Evolutionary conservation across 225 moss, liverwort and hornwort species (phyloP), one percentile per base, ranked within the genome.

Genomic region (Neckera pumila): DNA sequence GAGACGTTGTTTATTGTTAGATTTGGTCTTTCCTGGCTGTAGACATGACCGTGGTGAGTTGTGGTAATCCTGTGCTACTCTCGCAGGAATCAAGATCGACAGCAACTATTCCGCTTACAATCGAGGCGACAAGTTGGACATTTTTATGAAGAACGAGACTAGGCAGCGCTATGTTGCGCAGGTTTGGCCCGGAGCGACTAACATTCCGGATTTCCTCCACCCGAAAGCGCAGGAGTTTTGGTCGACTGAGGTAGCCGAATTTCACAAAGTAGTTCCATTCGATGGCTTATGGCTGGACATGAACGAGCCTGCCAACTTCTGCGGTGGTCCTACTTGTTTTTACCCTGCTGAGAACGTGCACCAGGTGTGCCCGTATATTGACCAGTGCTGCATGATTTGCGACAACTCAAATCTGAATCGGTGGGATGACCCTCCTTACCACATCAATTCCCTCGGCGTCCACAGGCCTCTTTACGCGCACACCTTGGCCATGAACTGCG

Each of bases 201-300:
- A 94, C 86, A 90, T 89, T 85, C 97, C 96, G 1, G 97, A 97
- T 88, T 97, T 95, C 84, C 80, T 96, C 10, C 93, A 96, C 36
- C 97, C 97, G 3, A 92, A 92, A 21, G 92, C 95, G 58, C 89
- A 92, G 38, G 92, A 95, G 57, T 96, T 91, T 49, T 97, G 97
- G 96, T 92, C 94, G 27, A 87, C 84, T 47, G 96, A 97, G 76
- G 93, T 97, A 34, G 89, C 94, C 6, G 89, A 90, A 34, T 96
- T 96, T 49, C 79, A 97, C 90, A 89, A 94, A 82, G 84, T 93
- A 42, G 90, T 95, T 60, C 94, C 93, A 9, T 97, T 97, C 36
- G 96, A 97, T 86, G 97, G 97, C n/a, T 84, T 97, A 14, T 97
- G 97, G 97, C 92, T 94, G 60, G 97, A 97, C 89, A 97, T 97